Percentiles rank a stretch among this genome's conserved stretches.
Conservation (phyloP, 2,329 filamentous ascomycete species). For the Venturia effusa region DNA sequence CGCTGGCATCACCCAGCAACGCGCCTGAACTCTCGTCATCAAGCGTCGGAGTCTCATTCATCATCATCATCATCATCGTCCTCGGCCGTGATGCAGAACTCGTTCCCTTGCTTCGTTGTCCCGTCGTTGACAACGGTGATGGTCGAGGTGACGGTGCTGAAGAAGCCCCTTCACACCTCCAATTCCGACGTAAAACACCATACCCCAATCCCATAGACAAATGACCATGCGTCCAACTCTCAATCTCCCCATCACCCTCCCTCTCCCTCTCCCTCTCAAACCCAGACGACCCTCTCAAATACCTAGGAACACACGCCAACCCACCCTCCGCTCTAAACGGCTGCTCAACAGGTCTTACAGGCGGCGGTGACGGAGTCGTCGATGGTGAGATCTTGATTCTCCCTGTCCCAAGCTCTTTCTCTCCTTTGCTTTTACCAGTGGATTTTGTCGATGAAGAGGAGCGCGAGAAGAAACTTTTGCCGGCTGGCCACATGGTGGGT, state of each 20-base stretch:
- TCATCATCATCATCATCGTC: background rate
- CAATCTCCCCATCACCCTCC: background rate
- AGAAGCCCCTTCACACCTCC: background rate
- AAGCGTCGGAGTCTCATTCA: background rate
- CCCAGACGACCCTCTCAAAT: background rate
- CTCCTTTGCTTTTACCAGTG: background rate
- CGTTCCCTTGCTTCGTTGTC: background rate
- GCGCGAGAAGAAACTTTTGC: background rate
- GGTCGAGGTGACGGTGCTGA: background rate
- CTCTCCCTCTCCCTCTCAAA: background rate
- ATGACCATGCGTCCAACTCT: too few relatives aligned
- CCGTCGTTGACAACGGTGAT: background rate
- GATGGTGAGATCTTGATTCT: background rate
- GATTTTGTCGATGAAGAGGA: background rate
- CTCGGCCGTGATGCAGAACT: background rate
- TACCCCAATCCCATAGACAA: too few relatives aligned
- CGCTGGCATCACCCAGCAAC: background rate
- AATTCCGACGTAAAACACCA: background rate
- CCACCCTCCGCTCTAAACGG: background rate
- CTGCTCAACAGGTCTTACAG: background rate
- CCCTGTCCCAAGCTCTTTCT: background rate
- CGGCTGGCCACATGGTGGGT: background rate
- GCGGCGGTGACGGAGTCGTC: background rate
- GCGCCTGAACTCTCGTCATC: background rate
- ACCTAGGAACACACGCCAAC: background rate